phyloP scores from a whole-genome alignment of 169 alveolate species.

The Amoebophrya sp. region DNA sequence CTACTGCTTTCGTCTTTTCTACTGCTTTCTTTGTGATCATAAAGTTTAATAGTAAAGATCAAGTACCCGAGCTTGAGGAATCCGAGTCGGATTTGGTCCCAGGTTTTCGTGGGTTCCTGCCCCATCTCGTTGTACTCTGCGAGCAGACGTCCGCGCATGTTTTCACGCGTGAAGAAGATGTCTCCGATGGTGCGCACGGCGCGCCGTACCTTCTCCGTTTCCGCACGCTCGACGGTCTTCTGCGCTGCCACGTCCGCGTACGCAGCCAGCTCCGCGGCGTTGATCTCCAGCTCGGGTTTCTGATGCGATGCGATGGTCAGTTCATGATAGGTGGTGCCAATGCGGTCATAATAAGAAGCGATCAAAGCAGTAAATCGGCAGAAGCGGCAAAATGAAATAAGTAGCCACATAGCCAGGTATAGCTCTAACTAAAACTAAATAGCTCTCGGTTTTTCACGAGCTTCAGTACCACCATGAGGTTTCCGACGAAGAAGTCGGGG shows the following conservation, averaged over 20 bases:
- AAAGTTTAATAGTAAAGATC: too few relatives aligned
- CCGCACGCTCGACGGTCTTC: neutral
- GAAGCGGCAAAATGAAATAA: too few relatives aligned
- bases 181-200: neutral
- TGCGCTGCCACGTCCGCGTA: neutral
- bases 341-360: too few relatives aligned
- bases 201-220: neutral
- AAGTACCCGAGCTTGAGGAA: neutral
- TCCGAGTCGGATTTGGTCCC: neutral
- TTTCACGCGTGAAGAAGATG: neutral
- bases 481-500: neutral
- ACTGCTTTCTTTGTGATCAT: too few relatives aligned
- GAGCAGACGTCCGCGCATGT: neutral
- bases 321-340: too few relatives aligned
- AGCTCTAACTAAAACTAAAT: too few relatives aligned
- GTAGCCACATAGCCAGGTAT: too few relatives aligned
- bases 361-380: too few relatives aligned
- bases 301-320: too few relatives aligned
- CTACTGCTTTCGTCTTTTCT: too few relatives aligned
- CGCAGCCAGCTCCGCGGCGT: neutral
- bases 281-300: neutral
- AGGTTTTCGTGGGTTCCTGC: neutral
- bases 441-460: too few relatives aligned
- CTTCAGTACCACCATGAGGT: neutral
- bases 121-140: neutral